Base-by-base conservation (phyloP, 192 early-diverging fungal genomes). In the Anaeromyces robustus region DNA sequence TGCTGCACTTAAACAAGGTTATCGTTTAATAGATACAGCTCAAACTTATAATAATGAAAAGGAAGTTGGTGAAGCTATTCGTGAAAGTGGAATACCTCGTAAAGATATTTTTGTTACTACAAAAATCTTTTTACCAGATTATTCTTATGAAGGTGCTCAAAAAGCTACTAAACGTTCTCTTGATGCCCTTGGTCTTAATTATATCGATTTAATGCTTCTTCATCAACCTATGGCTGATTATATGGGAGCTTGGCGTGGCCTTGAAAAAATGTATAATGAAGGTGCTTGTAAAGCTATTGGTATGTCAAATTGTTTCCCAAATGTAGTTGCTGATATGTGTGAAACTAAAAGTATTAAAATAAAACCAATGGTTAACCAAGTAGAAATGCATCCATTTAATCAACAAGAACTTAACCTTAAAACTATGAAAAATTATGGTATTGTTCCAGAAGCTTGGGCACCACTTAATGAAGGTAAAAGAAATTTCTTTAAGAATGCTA, bases 81-180 rank as follows among this genome's bases (percentile, higher is more conserved):
- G 32, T 29, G 31, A 37, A 28, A 86, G 86, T 81, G 85, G 85
- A 32, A 83, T 88, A 43, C 86, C 87, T n/a, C 86, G 88, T 37
- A 83, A 85, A 29, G 30, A 91, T 80, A 85, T 93, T 41, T 93
- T 89, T 82, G 82, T 93, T 30, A 92, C 90, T 18, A 91, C 91
- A 6, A 93, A 93, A 81, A 84, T 93, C 18, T 94, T 92, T 91
- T 89, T 91, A 77, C 91, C 84, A 14, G 86, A 91, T 81, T 89
- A 91, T 77, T 88, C 88, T 0, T 87, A 81, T 78, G 83, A 89
- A 1, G 84, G 82, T 30, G 86, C 87, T 16, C 80, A 90, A 14
- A 78, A 84, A 43, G 91, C 88, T 29, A 86, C 88, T 77, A 87
- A 90, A 59, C 79, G 81, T 29, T 89, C 89, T 29, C 82, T 92